Conservation (phyloP, 306 rosid genomes). For the Rosa persica region DNA sequence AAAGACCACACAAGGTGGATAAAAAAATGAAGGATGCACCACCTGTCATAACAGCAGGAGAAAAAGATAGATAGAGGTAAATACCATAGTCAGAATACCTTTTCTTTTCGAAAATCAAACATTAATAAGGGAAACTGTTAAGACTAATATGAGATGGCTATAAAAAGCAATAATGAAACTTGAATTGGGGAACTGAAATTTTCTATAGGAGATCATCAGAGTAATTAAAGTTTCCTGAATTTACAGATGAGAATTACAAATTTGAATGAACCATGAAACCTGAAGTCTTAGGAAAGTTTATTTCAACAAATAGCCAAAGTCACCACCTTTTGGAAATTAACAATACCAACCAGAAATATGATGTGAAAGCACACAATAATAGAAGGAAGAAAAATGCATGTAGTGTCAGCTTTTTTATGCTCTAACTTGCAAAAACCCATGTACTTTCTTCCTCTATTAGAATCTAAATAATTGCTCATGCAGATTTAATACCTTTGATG, state of each 20-base stretch:
- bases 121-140: background rate
- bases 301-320: background rate
- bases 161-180: background rate
- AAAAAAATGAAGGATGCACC: background rate
- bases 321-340: background rate
- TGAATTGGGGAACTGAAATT: background rate
- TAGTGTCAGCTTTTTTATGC: background rate
- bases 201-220: background rate
- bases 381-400: background rate
- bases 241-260: background rate
- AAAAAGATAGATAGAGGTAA: background rate
- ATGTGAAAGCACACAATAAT: background rate
- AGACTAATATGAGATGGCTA: background rate
- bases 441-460: background rate
- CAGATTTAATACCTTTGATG: conserved; percentile 49
- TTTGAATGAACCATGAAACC: background rate
- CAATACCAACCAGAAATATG: background rate
- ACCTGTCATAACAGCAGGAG: background rate
- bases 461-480: background rate
- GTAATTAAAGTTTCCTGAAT: background rate
- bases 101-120: background rate
- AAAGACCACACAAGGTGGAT: background rate
- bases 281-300: background rate
- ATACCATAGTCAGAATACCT: background rate
- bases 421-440: background rate